These are phyloP conservation scores for Castanea mollissima DNA, from an alignment of 306 rosid species.

Conservation along the genomic window DNA sequence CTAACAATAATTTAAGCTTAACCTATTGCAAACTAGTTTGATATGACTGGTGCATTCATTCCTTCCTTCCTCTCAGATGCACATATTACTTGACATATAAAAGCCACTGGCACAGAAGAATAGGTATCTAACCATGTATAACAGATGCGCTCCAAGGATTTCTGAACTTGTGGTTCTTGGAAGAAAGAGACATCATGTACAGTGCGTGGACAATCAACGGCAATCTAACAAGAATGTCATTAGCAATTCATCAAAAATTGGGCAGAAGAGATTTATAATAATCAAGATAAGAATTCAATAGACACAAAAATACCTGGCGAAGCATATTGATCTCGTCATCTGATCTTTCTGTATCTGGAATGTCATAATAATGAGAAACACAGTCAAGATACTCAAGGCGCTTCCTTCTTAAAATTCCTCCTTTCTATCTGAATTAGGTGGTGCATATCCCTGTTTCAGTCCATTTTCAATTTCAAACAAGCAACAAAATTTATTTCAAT, in stretches of 20 bases:
- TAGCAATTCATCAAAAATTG: slow-evolving; percentile 21
- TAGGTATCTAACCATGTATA: slow-evolving; percentile 64
- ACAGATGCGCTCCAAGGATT: slow-evolving; percentile 88
- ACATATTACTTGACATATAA: not conserved
- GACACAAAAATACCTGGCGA: slow-evolving; percentile 68
- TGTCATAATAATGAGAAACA: slow-evolving; percentile 83
- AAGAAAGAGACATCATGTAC: slow-evolving; percentile 91
- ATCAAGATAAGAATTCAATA: slow-evolving; percentile 13
- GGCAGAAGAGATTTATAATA: slow-evolving; percentile 5
- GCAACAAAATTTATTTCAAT: slow-evolving; percentile 19
- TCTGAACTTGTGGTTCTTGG: slow-evolving; percentile 86
- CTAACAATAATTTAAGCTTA: slow-evolving; percentile 1
- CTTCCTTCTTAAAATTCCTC: slow-evolving; percentile 89
- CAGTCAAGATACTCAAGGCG: slow-evolving; percentile 91
- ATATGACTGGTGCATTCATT: not conserved
- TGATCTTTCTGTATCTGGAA: slow-evolving; percentile 85
- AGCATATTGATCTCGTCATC: slow-evolving; percentile 97
- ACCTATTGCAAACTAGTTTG: not conserved
- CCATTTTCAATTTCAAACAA: slow-evolving; percentile 65
- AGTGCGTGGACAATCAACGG: slow-evolving; percentile 93
- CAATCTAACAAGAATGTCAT: slow-evolving; percentile 48
- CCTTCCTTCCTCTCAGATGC: not conserved
- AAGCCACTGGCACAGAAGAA: slow-evolving; percentile 14
- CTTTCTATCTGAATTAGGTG: slow-evolving; percentile 98
- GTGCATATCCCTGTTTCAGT: slow-evolving; percentile 99